Evolutionary conservation across 192 early-diverging fungal genomes (phyloP).

Genomic region (Phycomyces nitens): DNA sequence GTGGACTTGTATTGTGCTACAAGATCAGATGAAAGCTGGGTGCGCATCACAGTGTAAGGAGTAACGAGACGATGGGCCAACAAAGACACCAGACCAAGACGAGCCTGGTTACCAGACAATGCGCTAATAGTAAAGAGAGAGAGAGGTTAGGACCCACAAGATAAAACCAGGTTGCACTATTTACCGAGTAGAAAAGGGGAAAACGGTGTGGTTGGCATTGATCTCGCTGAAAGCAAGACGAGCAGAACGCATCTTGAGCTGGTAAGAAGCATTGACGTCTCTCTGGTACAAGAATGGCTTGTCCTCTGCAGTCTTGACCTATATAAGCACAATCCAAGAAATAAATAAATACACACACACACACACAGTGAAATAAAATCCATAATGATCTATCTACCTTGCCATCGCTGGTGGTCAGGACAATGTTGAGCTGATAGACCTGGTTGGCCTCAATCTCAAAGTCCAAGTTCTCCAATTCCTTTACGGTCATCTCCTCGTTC

Average conservation of each 20-base stretch:
- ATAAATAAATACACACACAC: too few relatives aligned
- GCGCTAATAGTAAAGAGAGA: conserved; percentile 9
- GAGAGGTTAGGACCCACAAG: too few relatives aligned
- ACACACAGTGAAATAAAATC: too few relatives aligned
- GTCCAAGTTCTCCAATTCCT: conserved; percentile 49
- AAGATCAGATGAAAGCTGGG: conserved; percentile 44
- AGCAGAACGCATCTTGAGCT: conserved; percentile 66
- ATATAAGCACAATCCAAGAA: too few relatives aligned
- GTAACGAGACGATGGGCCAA: conserved; percentile 60
- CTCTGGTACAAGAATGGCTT: conserved; percentile 66
- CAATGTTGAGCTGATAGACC: conserved; percentile 67
- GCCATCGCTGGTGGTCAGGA: conserved; percentile 64
- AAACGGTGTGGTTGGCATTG: conserved; percentile 59
- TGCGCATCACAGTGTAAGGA: conserved; percentile 59
- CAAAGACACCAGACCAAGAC: conserved; percentile 70
- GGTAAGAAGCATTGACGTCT: conserved; percentile 69
- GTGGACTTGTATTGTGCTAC: conserved; percentile 78
- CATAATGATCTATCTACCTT: too few relatives aligned
- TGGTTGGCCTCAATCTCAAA: conserved; percentile 70
- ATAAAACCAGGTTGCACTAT: too few relatives aligned
- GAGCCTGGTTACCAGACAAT: conserved; percentile 26
- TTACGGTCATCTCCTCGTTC: conserved; percentile 45
- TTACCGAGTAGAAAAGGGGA: conserved; percentile 72
- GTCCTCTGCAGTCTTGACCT: conserved; percentile 43
- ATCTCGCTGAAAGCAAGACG: conserved; percentile 61